Conservation (phyloP, 345 rosid species). For the Salix purpurea region DNA sequence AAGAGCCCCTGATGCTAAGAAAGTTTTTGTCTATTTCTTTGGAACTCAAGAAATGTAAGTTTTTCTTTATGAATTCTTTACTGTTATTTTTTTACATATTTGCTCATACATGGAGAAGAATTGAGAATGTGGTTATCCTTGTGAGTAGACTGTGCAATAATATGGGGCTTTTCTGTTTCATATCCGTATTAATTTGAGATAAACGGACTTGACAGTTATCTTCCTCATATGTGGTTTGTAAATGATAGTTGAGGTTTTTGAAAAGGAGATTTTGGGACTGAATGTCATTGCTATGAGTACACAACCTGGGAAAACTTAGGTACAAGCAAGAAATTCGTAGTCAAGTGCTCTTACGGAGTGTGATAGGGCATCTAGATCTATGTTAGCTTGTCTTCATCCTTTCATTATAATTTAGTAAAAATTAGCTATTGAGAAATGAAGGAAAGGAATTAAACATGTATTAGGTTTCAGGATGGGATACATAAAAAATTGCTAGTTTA, state of each 20-base stretch:
- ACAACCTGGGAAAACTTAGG: neutral
- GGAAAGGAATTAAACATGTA: neutral
- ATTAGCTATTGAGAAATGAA: neutral
- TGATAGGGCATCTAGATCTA: neutral
- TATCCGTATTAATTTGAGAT: neutral
- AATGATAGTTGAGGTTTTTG: neutral
- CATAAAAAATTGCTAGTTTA: neutral
- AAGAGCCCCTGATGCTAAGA: constrained; percentile 65
- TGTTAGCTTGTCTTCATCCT: neutral
- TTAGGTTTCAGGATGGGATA: neutral
- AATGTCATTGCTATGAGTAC: neutral
- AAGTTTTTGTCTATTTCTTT: constrained; percentile 73
- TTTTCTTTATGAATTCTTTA: neutral
- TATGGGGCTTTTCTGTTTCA: neutral
- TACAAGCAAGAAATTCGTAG: neutral
- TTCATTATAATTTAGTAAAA: neutral
- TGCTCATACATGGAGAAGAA: neutral
- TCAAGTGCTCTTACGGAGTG: neutral
- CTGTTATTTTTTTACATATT: neutral
- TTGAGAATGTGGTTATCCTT: neutral
- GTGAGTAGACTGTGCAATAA: neutral
- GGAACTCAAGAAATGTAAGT: constrained; percentile 95
- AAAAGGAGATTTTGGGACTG: neutral
- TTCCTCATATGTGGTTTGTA: neutral
- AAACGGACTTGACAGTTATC: neutral